Base-by-base conservation (phyloP, 495 filamentous ascomycete genomes). In the Extremus antarcticus region DNA sequence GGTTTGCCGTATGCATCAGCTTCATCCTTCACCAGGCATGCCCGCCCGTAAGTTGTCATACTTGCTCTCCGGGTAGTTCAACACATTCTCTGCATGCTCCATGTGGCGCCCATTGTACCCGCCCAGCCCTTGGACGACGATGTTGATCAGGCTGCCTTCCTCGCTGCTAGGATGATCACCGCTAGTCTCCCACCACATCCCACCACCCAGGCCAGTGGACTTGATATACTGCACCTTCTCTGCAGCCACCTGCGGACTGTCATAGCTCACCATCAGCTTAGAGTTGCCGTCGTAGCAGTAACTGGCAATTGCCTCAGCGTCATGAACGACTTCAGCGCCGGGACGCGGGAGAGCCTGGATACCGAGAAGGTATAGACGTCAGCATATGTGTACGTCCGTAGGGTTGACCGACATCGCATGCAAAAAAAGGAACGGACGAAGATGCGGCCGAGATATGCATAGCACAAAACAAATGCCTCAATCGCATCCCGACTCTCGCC, bases 131-230 rank as follows among this genome's bases (percentile, higher is more conserved):
- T 58, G 50, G 4, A 56, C 55, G 10, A 50, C 24, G 19, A 61
- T 23, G 15, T 49, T 55, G 43, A 63, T 65, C 48, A 65, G 24
- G 35, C 63, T 65, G 32, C 58, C 55, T 4, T 32, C 25, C 9
- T 48, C 25, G 17, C 55, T 48, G 15, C 75, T 79, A 17, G 45
- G 47, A 3, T 52, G 22, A 65, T 95, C 90, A 22, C 79, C 82
- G 65, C 80, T 86, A 22, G 79, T 81, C 70, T 95, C 90, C 90
- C 90, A 96, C 78, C 87, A 95, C 80, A 95, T 91, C 0, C 77
- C 83, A 13, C 90, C 88, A 2, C 86, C 88, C 8, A 95, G 74
- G 7, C 79, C 76, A 48, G 73, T 75, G 15, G 73, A 53, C 58
- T 70, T 66, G 48, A 95, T 76, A 62, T 85, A 95, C 46, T 70